Evolutionary conservation across 345 rosid species (phyloP).

Genomic region (Capsella bursapastoris): DNA sequence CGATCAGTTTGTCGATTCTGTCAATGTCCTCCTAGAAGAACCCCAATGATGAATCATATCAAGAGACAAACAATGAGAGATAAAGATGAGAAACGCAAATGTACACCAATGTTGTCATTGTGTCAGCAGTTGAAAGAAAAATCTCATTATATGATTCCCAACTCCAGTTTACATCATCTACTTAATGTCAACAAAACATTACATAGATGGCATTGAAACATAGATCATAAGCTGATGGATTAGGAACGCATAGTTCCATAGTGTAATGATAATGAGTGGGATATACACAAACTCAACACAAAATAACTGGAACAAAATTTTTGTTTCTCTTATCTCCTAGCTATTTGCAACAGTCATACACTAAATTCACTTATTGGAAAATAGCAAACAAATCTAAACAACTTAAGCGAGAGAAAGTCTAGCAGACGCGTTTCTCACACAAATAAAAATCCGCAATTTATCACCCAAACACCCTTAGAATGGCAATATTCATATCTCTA

Average conservation of each 20-base stretch:
- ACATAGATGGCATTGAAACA: not conserved
- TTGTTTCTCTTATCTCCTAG: not conserved
- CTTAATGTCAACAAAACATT: not conserved
- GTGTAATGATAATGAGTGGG: not conserved
- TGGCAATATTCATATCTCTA: not conserved
- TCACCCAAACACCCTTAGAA: conserved; percentile 7
- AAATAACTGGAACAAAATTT: not conserved
- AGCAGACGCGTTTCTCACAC: not conserved
- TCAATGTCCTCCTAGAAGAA: conserved; percentile 74
- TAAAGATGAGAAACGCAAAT: not conserved
- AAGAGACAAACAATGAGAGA: conserved; percentile 4
- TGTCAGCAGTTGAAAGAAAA: not conserved
- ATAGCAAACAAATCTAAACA: not conserved
- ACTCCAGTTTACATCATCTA: not conserved
- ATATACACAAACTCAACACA: conserved; percentile 19
- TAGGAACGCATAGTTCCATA: not conserved
- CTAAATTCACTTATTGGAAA: not conserved
- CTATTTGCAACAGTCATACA: conserved; percentile 13
- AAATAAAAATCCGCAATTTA: not conserved
- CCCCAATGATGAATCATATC: not conserved
- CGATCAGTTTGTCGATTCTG: conserved; percentile 82
- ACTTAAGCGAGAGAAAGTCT: not conserved
- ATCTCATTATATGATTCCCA: not conserved
- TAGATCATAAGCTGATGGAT: not conserved
- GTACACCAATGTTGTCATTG: not conserved